Evolutionary conservation across 2,329 filamentous ascomycete species (phyloP), one percentile per base, ranked within the genome.

Genomic region (Neoarthrinium moseri): DNA sequence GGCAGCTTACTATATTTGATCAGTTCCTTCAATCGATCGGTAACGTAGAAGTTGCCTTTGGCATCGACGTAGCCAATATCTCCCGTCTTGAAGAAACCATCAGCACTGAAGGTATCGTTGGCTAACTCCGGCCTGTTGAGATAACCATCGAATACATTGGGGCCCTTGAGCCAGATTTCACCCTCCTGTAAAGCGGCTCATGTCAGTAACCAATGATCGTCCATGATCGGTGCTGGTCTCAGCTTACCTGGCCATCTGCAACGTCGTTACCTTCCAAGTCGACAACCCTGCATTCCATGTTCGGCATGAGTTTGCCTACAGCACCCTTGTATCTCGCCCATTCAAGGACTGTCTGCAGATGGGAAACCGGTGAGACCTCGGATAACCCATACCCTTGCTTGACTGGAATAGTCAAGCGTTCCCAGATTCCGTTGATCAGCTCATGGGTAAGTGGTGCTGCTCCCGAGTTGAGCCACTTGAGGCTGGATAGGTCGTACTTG

Each of bases 321-420:
- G 86, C 86, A 17, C 91, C 91, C 55, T 91, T 84, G 37, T 80
- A 82, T 40, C 77, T 82, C 51, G 82, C 72, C 89, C 91, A 96
- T 54, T 89, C 84, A 27, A 82, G 79, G 73, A 88, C 85, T 6
- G 77, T 71, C 66, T 91, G 89, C 8, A 81, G 81, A 56, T 90
- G 85, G 0, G 89, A 88, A 1, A 83, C 86, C 0, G 91, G 91
- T 21, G 85, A 85, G 12, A 90, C 95, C 71, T 97, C 92, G 5
- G 84, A 90, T 5, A 97, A 76, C 0, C 92, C 92, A 61, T 96
- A 97, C 15, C 89, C 91, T 68, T 97, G 92, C 73, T 96, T 96
- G 50, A 96, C 83, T 2, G 86, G 85, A 17, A 95, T 75, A 42
- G 83, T 83, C 48, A 94, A 80, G 6, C 91, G 81, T 17, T 79